Evolutionary conservation across 176 grass and related monocot species (phyloP).

Genomic region (Elaeis guineensis): DNA sequence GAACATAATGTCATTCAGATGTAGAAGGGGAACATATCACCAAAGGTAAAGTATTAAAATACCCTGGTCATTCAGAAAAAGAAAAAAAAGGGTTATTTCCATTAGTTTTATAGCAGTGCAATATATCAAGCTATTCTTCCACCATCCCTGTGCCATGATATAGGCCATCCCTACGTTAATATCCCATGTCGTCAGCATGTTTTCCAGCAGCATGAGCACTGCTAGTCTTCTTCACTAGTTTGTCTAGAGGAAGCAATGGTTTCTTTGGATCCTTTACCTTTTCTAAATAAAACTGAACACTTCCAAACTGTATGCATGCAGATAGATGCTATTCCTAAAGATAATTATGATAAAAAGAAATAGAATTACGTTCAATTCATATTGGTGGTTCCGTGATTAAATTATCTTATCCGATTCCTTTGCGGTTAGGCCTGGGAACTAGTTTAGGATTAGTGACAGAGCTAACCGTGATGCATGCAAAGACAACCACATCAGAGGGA

Average conservation of each 20-base stretch:
- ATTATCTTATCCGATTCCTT: no score
- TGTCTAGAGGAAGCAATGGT: slow-evolving; percentile 75
- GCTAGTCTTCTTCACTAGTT: slow-evolving; percentile 36
- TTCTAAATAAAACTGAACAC: slow-evolving; percentile 57
- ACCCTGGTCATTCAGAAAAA: no score
- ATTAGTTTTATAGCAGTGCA: neutral
- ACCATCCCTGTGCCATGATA: slow-evolving; percentile 46
- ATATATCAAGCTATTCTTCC: slow-evolving; percentile 22
- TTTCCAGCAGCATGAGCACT: slow-evolving; percentile 57
- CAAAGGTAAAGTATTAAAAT: no score
- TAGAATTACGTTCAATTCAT: no score
- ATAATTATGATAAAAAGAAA: neutral
- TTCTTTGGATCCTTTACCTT: slow-evolving; percentile 57
- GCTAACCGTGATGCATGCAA: no score
- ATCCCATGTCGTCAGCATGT: slow-evolving; percentile 84
- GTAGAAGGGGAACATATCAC: no score
- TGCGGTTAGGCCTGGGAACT: no score
- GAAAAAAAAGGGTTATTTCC: no score
- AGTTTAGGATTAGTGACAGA: no score
- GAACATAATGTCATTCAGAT: no score
- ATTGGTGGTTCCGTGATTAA: no score
- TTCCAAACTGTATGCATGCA: slow-evolving; percentile 64
- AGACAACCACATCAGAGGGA: no score
- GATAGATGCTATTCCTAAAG: slow-evolving; percentile 61
- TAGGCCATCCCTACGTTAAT: slow-evolving; percentile 91